phyloP scores from a whole-genome alignment of 1,139 yeast species.

The Geotrichum candidum region DNA sequence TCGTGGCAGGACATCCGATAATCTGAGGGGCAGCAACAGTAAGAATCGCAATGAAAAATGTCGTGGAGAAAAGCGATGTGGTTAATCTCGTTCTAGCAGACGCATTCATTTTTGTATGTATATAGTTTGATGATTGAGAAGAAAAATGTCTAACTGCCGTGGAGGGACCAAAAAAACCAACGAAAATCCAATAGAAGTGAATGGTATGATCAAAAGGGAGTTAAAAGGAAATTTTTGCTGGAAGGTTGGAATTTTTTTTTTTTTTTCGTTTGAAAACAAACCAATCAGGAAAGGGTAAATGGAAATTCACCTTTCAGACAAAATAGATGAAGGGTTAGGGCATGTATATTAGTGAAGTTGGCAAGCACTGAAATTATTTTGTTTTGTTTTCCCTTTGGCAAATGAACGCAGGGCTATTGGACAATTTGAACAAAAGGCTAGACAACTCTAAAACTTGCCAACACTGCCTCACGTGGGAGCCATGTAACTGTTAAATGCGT shows the following conservation, averaged over 20 bases:
- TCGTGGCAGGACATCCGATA: constrained; percentile 67
- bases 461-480: background rate
- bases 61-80: constrained; percentile 65
- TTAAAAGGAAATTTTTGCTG: background rate
- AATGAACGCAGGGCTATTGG: too few species aligned
- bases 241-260: background rate
- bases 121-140: constrained; percentile 28
- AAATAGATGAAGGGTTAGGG: background rate
- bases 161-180: background rate
- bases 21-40: constrained; percentile 65
- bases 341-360: background rate
- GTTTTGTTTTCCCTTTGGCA: too few species aligned
- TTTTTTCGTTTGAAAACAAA: background rate
- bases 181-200: background rate
- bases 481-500: too few species aligned
- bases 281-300: background rate
- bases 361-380: background rate
- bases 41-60: constrained; percentile 64
- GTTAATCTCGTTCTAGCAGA: constrained; percentile 53
- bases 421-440: background rate
- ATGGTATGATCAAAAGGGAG: background rate
- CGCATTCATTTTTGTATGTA: constrained; percentile 41
- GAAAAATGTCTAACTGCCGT: background rate
- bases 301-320: background rate
- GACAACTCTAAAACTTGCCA: background rate